phyloP scores from a whole-genome alignment of 768 basidiomycete genomes.

The Boletus vermiculosoides region DNA sequence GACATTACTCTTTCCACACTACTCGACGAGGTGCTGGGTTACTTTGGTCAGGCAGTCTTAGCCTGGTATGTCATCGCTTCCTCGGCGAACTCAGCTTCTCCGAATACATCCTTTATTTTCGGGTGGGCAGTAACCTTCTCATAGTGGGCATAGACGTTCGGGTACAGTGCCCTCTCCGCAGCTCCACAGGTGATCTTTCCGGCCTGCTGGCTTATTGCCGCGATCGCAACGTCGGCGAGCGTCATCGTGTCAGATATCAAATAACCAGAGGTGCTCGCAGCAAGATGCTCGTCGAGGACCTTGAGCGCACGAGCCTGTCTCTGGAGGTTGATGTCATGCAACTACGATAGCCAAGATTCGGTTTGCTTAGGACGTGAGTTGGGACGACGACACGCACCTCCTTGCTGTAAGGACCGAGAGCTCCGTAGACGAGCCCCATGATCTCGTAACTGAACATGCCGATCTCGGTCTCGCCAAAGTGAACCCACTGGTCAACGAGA shows the following conservation, averaged over 20 bases:
- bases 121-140: conserved; percentile 20
- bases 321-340: conserved; percentile 14
- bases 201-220: conserved; percentile 22
- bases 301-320: conserved; percentile 25
- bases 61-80: conserved; percentile 11
- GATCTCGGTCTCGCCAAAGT: conserved; percentile 31
- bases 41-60: conserved; percentile 3
- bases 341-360: conserved; percentile 5
- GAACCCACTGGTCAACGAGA: conserved; percentile 33
- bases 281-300: conserved; percentile 27
- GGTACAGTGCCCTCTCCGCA: conserved; percentile 27
- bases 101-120: conserved; percentile 20
- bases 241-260: conserved; percentile 25
- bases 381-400: conserved; percentile 7
- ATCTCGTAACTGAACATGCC: conserved; percentile 20
- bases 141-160: conserved; percentile 27
- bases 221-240: conserved; percentile 29
- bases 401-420: conserved; percentile 25
- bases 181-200: conserved; percentile 26
- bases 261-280: conserved; percentile 17
- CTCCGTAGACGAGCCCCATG: conserved; percentile 15
- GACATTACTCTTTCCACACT: background rate
- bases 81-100: conserved; percentile 19
- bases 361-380: background rate
- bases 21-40: background rate